Percentiles rank a stretch among this genome's conserved stretches.
These are phyloP conservation scores for Colletotrichum sp. DNA, from an alignment of 2,329 filamentous ascomycete species.

Conservation along the genomic window DNA sequence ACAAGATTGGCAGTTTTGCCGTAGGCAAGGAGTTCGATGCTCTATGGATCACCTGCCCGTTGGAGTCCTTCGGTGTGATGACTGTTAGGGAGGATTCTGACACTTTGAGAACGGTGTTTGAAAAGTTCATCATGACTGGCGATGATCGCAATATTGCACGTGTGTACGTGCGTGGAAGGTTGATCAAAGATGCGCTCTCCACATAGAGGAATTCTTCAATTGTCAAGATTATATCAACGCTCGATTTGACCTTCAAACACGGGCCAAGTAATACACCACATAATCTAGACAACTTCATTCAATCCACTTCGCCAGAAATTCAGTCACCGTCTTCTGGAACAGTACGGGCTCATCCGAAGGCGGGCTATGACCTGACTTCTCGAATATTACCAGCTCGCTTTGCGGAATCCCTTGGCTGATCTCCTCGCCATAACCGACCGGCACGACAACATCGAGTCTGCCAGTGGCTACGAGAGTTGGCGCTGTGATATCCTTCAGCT, in stretches of 20 bases:
- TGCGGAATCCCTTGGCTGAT: constrained; percentile 19
- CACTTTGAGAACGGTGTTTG: constrained; percentile 50
- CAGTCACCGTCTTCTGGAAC: constrained; percentile 14
- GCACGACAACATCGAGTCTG: constrained; percentile 25
- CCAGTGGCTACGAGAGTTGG: constrained; percentile 26
- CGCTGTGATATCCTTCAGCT: constrained; percentile 19
- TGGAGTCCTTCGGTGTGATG: constrained; percentile 45
- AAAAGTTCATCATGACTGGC: constrained; percentile 71
- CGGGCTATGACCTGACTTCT: constrained; percentile 26
- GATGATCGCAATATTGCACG: constrained; percentile 65
- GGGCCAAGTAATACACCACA: neutral
- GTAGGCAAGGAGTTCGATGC: constrained; percentile 69
- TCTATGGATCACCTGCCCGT: constrained; percentile 48
- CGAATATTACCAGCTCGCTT: constrained; percentile 26
- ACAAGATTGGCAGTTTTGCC: constrained; percentile 60
- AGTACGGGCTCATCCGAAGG: constrained; percentile 24
- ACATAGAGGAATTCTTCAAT: neutral
- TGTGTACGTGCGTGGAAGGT: constrained; percentile 57
- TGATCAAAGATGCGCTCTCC: constrained; percentile 14
- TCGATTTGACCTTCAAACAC: neutral
- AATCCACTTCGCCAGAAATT: constrained; percentile 9
- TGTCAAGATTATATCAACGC: neutral
- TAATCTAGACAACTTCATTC: neutral
- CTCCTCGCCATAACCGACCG: constrained; percentile 25
- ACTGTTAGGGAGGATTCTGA: constrained; percentile 59